Evolutionary conservation across 2,329 filamentous ascomycete species (phyloP).

Genomic region (Pyrenophora tritici-repentis): DNA sequence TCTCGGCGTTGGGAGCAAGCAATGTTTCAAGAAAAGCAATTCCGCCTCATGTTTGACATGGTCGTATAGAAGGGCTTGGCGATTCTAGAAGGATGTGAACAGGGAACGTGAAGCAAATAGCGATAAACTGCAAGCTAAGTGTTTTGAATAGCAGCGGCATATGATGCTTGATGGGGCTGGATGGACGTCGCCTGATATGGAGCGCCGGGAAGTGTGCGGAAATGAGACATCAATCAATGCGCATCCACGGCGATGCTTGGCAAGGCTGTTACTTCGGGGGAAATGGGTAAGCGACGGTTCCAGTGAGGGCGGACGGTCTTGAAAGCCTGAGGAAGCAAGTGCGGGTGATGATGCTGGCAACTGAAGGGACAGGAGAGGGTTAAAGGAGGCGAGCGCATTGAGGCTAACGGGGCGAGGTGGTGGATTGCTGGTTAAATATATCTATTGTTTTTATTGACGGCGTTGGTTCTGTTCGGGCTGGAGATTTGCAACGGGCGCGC

Average conservation of each 20-base stretch:
- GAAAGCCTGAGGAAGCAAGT: neutral
- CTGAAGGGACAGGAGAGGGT: neutral
- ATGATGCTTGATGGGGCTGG: neutral
- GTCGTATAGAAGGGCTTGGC: conserved; percentile 1
- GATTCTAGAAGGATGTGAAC: conserved; percentile 2
- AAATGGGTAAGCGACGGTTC: conserved; percentile 17
- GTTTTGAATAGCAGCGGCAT: conserved; percentile 3
- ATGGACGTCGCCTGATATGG: neutral
- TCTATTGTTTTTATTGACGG: conserved; percentile 5
- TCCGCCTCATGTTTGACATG: neutral
- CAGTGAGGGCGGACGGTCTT: neutral
- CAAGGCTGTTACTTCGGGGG: conserved; percentile 12
- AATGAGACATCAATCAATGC: conserved; percentile 19
- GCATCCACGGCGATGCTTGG: conserved; percentile 15
- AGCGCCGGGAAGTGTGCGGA: conserved; percentile 1
- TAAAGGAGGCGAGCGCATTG: conserved; percentile 6
- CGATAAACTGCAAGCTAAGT: conserved; percentile 1
- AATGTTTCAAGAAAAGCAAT: neutral
- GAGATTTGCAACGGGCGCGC: conserved; percentile 16
- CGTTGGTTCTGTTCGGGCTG: conserved; percentile 4
- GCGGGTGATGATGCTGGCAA: conserved; percentile 2
- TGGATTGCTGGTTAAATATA: conserved; percentile 4
- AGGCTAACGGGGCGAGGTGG: neutral
- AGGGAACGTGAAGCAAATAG: neutral
- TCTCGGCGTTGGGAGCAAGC: neutral